These are phyloP conservation scores for Carex myosuroides DNA, from an alignment of 176 grass and related monocot species.

Conservation along the genomic window DNA sequence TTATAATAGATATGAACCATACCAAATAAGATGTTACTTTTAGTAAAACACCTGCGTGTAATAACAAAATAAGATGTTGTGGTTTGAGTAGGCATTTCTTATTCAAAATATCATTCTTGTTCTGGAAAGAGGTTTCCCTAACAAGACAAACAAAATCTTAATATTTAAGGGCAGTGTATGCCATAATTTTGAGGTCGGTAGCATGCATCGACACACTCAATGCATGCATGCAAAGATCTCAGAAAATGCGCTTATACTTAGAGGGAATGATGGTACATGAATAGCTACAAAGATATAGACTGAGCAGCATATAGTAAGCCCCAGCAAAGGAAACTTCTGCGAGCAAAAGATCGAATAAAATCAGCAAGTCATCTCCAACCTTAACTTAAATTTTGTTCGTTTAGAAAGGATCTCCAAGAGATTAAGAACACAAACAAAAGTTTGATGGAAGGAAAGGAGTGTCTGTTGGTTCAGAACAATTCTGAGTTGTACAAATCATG, in stretches of 20 bases:
- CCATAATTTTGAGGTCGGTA: neutral
- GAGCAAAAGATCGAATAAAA: neutral
- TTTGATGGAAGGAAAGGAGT: neutral
- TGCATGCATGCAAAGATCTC: neutral
- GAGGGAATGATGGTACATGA: neutral
- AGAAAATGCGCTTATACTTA: neutral
- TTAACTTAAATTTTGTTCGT: neutral
- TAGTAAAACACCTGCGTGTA: neutral
- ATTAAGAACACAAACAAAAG: neutral
- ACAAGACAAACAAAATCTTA: neutral
- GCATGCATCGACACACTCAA: neutral
- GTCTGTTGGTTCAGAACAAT: neutral
- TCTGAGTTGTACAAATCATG: neutral
- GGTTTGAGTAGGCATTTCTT: too few relatives aligned
- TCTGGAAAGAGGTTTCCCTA: neutral
- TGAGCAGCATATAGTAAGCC: neutral
- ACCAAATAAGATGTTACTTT: neutral
- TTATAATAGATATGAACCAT: neutral
- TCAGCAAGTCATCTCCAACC: neutral
- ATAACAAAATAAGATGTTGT: neutral
- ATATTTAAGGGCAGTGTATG: neutral
- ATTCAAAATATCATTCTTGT: neutral
- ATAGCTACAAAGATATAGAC: neutral
- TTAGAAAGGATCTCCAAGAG: neutral
- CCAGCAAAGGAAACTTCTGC: too few relatives aligned